A percentile compares a stretch with the other conserved stretches of the same genome.
phyloP scores from a whole-genome alignment of 208 protist genomes.

The Leishmania braziliensis region DNA sequence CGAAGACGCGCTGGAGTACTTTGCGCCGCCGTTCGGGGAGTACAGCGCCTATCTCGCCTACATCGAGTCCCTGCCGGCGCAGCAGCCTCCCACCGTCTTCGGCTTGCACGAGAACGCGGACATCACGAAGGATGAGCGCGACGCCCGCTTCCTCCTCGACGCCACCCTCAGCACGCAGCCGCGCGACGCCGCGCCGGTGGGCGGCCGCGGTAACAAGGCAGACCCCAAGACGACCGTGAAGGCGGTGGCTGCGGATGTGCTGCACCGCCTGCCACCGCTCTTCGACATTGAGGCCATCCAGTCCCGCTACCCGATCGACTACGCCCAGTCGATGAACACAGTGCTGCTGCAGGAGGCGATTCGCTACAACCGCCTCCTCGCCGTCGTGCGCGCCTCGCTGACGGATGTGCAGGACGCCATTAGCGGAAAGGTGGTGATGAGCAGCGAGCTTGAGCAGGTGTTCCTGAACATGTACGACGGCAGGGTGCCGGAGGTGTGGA shows the following conservation, averaged over 20 bases:
- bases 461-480: slow-evolving; percentile 94
- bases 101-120: slow-evolving; percentile 95
- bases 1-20: slow-evolving; percentile 84
- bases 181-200: slow-evolving; percentile 47
- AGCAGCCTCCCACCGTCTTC: slow-evolving; percentile 92
- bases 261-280: slow-evolving; percentile 78
- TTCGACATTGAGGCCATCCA: slow-evolving; percentile 94
- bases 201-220: slow-evolving; percentile 28
- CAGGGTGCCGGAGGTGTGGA: slow-evolving; percentile 92
- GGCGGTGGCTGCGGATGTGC: slow-evolving; percentile 88
- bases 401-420: slow-evolving; percentile 95
- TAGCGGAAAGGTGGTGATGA: slow-evolving; percentile 98
- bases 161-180: slow-evolving; percentile 90
- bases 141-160: slow-evolving; percentile 85
- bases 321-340: slow-evolving; percentile 96
- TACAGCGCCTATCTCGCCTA: slow-evolving; percentile 87
- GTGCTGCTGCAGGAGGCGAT: slow-evolving; percentile 94
- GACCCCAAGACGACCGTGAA: slow-evolving; percentile 87
- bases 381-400: slow-evolving; percentile 90
- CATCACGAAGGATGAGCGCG: slow-evolving; percentile 95
- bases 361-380: slow-evolving; percentile 94
- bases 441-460: slow-evolving; percentile 94
- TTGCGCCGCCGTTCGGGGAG: slow-evolving; percentile 79
- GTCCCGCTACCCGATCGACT: slow-evolving; percentile 85
- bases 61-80: slow-evolving; percentile 76